Conservation (phyloP, 2,329 filamentous ascomycete genomes). For the Cryphonectria carpinicola region DNA sequence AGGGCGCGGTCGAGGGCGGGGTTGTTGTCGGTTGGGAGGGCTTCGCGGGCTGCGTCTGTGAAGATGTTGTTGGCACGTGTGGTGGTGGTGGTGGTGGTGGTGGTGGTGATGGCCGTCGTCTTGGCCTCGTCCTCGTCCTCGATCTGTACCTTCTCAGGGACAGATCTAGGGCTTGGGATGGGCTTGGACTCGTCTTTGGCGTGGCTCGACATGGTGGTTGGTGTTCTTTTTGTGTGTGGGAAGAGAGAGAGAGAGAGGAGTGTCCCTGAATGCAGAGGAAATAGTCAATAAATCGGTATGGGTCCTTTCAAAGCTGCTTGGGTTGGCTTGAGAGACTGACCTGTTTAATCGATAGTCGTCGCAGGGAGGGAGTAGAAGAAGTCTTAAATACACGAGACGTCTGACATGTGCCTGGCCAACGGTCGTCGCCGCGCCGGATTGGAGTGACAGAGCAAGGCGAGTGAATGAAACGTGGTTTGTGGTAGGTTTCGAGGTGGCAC, state of each 20-base stretch:
- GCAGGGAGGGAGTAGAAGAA: not conserved
- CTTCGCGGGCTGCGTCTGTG: not conserved
- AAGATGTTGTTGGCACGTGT: not conserved
- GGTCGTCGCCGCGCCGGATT: not conserved
- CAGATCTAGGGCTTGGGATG: not conserved
- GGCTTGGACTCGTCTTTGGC: not conserved
- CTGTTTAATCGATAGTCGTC: not conserved
- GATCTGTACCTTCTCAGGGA: not conserved
- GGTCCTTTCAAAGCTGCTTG: not conserved
- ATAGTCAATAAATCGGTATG: not conserved
- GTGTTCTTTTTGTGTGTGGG: not conserved
- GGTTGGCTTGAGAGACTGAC: not conserved
- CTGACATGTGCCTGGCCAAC: not conserved
- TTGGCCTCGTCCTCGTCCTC: not conserved
- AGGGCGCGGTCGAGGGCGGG: conserved; percentile 1
- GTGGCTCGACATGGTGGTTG: not conserved
- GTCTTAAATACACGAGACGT: not conserved
- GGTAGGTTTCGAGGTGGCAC: not conserved
- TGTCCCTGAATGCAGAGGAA: not conserved
- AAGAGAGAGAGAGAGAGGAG: not conserved
- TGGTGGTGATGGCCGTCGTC: not conserved
- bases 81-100: no score
- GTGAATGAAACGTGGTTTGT: not conserved
- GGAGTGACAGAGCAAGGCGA: not conserved
- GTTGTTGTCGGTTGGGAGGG: not conserved